Evolutionary conservation across 139 green algal species (phyloP), one percentile per base, ranked within the genome.

Genomic region (Coelastrella sp.): DNA sequence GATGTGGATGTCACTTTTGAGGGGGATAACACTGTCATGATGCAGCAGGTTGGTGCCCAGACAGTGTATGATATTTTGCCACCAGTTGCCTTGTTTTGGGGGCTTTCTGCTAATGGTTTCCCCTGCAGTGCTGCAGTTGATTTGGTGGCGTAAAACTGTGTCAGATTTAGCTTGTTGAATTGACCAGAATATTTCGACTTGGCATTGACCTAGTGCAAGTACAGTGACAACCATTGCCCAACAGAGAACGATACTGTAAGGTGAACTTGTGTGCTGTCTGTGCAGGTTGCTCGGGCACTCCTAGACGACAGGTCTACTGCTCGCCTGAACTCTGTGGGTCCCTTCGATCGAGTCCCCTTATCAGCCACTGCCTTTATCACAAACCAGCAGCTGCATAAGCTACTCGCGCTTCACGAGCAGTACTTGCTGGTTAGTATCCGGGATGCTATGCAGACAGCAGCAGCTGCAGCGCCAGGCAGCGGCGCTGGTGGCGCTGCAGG

Each of bases 1-100:
- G 93, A 98, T 67, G 94, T 98, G 38, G 95, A 98, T 76, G 85
- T 92, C 17, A 98, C 96, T 3, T 98, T 98, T 83, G 96, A 98
- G 89, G 95, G 96, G 50, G 95, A 97, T 89, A 98, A 98, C 92
- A 97, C 95, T 0, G 95, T 98, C 45, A 90, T 98, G 81, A 98
- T 98, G 96, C 93, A 96, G 92, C 92, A 95, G 89, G 92, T 93
- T 79, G 0, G 71, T 21, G 45, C 11, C 15, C 11, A 23, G 45
- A 57, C 45, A 57, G 15, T 23, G 45, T 57, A 57, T 57, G 11
- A 23, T 9, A n/a, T n/a, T n/a, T n/a, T n/a, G n/a, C n/a, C n/a
- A n/a, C n/a, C n/a, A n/a, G n/a, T n/a, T n/a, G n/a, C n/a, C n/a
- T n/a, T n/a, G n/a, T n/a, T n/a, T n/a, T n/a, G n/a, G n/a, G n/a